phyloP scores from a whole-genome alignment of 139 green algal species.

The Picochlorum costavermella region DNA sequence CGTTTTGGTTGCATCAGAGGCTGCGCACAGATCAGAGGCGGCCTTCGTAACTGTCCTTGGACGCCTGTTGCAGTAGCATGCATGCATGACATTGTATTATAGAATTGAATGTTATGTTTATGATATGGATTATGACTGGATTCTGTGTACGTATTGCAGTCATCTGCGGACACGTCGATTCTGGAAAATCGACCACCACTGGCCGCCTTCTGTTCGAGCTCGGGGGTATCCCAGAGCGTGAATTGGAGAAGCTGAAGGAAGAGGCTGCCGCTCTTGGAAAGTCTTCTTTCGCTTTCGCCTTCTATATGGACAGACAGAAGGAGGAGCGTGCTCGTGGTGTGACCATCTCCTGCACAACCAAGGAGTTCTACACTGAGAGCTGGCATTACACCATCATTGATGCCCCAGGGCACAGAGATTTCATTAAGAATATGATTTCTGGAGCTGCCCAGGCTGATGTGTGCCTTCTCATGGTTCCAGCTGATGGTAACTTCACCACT shows the following conservation, averaged over 20 bases:
- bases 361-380: conserved; percentile 99
- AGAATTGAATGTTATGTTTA: background rate
- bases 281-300: conserved; percentile 64
- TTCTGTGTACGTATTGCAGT: background rate
- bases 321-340: conserved; percentile 90
- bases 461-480: conserved; percentile 79
- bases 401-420: conserved; percentile 91
- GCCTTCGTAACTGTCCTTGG: background rate
- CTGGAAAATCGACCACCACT: conserved; percentile 95
- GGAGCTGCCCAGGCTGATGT: conserved; percentile 89
- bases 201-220: conserved; percentile 97
- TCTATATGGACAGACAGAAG: conserved; percentile 92
- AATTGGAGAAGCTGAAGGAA: conserved; percentile 83
- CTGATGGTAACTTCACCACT: conserved; percentile 90
- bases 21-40: background rate
- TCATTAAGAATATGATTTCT: conserved; percentile 99
- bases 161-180: conserved; percentile 60
- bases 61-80: background rate
- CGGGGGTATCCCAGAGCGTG: conserved; percentile 96
- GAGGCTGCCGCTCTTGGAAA: conserved; percentile 66
- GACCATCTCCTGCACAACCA: conserved; percentile 95
- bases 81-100: background rate
- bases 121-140: background rate
- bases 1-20: background rate
- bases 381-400: conserved; percentile 99